These are phyloP conservation scores for Claviceps paspali DNA, from an alignment of 2,329 filamentous ascomycete genomes.

Conservation along the genomic window DNA sequence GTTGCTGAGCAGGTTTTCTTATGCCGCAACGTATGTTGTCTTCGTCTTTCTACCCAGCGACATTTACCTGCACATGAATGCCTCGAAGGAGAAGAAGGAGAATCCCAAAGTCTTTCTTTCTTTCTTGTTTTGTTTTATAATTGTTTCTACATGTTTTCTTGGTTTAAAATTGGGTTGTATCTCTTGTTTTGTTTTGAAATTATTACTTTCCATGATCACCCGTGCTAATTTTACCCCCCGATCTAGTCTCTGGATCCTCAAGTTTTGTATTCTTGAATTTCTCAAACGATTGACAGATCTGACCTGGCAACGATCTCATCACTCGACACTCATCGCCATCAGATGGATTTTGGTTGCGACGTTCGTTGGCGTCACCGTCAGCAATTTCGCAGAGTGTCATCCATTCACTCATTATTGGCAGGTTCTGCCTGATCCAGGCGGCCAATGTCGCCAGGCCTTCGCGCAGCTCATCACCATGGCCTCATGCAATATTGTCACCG, in stretches of 20 bases:
- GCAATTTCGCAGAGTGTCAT: constrained; percentile 70
- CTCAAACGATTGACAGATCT: constrained; percentile 70
- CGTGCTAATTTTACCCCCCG: no score
- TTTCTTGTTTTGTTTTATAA: no score
- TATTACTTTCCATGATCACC: no score
- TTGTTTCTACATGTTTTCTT: no score
- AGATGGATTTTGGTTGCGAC: constrained; percentile 63
- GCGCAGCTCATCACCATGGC: constrained; percentile 83
- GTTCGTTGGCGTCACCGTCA: constrained; percentile 65
- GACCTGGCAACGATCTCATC: constrained; percentile 67
- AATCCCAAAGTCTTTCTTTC: not conserved
- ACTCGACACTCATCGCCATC: constrained; percentile 54
- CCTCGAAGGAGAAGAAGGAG: no score
- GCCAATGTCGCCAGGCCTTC: constrained; percentile 72
- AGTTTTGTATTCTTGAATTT: constrained; percentile 82
- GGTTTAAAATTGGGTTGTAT: no score
- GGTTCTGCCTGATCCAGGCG: constrained; percentile 71
- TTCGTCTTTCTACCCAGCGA: not conserved
- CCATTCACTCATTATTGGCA: constrained; percentile 66
- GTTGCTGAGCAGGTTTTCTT: constrained; percentile 67
- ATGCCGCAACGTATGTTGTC: constrained; percentile 66
- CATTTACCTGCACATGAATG: no score
- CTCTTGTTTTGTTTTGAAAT: no score
- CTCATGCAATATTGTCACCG: constrained; percentile 75
- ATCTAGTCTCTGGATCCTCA: constrained; percentile 74